A percentile compares a stretch with the other conserved stretches of the same genome.
Evolutionary conservation across 768 basidiomycete genomes (phyloP).

Genomic region (Tricholoma terreum): DNA sequence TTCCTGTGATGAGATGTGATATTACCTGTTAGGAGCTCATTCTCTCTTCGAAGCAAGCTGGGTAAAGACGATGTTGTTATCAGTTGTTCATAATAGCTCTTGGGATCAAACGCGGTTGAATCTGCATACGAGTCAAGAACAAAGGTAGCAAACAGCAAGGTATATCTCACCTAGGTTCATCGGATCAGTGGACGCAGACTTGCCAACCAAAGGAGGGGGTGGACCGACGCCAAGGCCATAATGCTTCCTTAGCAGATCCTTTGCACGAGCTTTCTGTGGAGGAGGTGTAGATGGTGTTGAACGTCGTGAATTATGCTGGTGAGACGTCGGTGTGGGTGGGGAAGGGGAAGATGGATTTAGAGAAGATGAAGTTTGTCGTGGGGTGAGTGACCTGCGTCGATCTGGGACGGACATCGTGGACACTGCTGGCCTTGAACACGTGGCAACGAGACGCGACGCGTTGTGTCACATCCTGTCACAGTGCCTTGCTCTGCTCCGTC

Average conservation of each 20-base stretch:
- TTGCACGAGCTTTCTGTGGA: conserved; percentile 54
- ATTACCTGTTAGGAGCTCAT: conserved; percentile 71
- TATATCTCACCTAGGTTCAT: conserved; percentile 69
- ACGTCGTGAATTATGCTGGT: conserved; percentile 23
- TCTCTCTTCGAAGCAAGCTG: conserved; percentile 73
- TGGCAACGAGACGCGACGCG: neutral
- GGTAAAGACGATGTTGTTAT: conserved; percentile 79
- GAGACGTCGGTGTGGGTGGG: conserved; percentile 17
- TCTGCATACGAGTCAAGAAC: conserved; percentile 39
- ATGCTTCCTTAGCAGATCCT: conserved; percentile 79
- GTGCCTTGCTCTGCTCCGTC: neutral
- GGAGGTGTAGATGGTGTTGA: conserved; percentile 30
- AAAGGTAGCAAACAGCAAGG: neutral
- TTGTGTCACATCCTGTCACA: neutral
- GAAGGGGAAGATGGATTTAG: conserved; percentile 39
- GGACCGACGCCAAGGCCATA: conserved; percentile 81
- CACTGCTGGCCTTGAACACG: no score
- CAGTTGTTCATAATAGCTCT: conserved; percentile 80
- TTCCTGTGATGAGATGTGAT: neutral
- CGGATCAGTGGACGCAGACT: conserved; percentile 60
- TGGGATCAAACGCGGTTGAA: conserved; percentile 78
- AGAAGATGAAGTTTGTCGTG: conserved; percentile 42
- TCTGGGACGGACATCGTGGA: conserved; percentile 19
- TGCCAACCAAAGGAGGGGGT: conserved; percentile 57
- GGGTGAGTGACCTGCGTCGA: conserved; percentile 23